Evolutionary conservation across 345 rosid species (phyloP), one percentile per base, ranked within the genome.

Genomic region (Durio zibethinus): DNA sequence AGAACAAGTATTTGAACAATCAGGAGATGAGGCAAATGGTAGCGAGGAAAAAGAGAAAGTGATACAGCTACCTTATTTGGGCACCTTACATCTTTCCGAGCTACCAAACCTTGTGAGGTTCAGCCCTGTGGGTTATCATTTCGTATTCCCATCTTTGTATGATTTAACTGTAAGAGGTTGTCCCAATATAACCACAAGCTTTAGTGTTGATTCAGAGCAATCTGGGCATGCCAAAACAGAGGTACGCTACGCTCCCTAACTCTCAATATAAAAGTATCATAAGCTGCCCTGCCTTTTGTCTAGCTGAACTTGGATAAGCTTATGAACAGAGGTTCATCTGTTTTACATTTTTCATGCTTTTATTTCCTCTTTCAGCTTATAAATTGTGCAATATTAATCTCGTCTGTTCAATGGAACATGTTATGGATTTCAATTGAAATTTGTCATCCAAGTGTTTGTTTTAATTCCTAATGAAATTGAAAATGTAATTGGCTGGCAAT

Each of bases 11-110:
- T 62, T 62, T 31, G 42, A 15, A 21, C 0, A 2, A n/a, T n/a
- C n/a, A 31, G 66, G 21, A 62, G 66, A 62, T 27, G 38, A 60
- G 20, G 65, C 65, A 27, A 29, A 60, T 31, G 42, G 15, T n/a
- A 31, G 40, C n/a, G 16, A 6, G 10, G 66, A 31, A 10, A 1
- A 31, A 62, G 40, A 31, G 38, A 6, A 62, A 62, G 40, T 62
- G 66, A 62, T 33, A 62, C 40, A 62, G 4, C 66, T 62, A 15
- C 42, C 66, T 7, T 42, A 62, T 5, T 7, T 62, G 7, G 8
- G 0, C 4, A 0, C 0, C 38, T 14, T 31, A 15, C 0, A 2
- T 2, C 40, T 62, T 62, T 0, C 0, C 1, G 0, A 0, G 10
- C 42, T 62, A 15, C 21, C 66, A 29, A 31, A 7, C 10, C n/a